phyloP scores from a whole-genome alignment of 2,329 filamentous ascomycete species.

The Fusarium nisikadoi region DNA sequence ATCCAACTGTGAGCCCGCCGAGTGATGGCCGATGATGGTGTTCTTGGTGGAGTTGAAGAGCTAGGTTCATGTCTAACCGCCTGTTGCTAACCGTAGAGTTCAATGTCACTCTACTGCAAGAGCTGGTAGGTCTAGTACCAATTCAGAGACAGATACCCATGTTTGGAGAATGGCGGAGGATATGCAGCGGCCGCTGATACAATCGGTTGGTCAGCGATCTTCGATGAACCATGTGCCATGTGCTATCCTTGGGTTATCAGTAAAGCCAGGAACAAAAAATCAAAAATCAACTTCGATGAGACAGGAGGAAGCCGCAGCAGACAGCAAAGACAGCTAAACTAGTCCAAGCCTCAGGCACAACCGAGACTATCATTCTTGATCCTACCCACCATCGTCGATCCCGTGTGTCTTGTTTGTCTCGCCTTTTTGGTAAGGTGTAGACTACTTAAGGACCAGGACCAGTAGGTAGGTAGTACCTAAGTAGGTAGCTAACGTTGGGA shows the following conservation, averaged over 20 bases:
- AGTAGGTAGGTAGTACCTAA: neutral
- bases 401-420: slow-evolving; percentile 32
- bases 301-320: slow-evolving; percentile 22
- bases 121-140: slow-evolving; percentile 18
- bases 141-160: slow-evolving; percentile 28
- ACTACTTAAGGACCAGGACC: neutral
- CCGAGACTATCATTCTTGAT: slow-evolving; percentile 37
- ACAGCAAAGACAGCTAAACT: slow-evolving; percentile 5
- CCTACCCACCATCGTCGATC: slow-evolving; percentile 43
- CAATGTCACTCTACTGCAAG: slow-evolving; percentile 37
- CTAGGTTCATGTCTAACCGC: slow-evolving; percentile 21
- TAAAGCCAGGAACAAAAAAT: slow-evolving; percentile 23
- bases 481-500: slow-evolving; percentile 6
- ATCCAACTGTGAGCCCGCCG: slow-evolving; percentile 21
- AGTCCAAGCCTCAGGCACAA: slow-evolving; percentile 40
- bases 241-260: neutral
- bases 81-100: slow-evolving; percentile 22
- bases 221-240: slow-evolving; percentile 30
- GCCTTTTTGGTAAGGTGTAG: slow-evolving; percentile 14
- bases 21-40: slow-evolving; percentile 35
- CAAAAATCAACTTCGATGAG: neutral
- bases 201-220: slow-evolving; percentile 24
- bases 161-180: slow-evolving; percentile 17
- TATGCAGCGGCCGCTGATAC: slow-evolving; percentile 32
- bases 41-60: slow-evolving; percentile 35